Base-by-base conservation (phyloP, 2,329 filamentous ascomycete genomes). In the Hawksworthiomyces lignivorus region DNA sequence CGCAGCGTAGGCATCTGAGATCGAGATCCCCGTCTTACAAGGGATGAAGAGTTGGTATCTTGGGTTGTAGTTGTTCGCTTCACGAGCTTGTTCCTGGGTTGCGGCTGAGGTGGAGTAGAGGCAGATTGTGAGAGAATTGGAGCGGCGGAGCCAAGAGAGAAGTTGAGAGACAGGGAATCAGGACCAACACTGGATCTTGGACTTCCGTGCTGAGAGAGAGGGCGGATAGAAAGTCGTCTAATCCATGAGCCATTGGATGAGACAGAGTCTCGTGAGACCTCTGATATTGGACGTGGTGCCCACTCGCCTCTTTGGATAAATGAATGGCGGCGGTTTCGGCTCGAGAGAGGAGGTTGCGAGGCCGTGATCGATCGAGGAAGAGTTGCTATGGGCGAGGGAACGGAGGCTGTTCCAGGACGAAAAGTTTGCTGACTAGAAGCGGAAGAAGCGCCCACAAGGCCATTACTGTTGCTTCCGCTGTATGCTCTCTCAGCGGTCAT, bases 31-130 rank as follows among this genome's bases (percentile, higher is more conserved):
- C 67, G 69, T 44, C 68, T 65, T 22, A 63, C 56, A 24, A 64
- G 50, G 32, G 64, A 56, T 6, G 69, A 63, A 36, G 67, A 57
- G 47, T 66, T 39, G 10, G 21, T 56, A 39, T 63, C 63, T 49
- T 72, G 70, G 35, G 68, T 64, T 17, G 82, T 77, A 4, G 80
- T 72, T 28, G 76, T 71, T 46, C 84, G 77, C 62, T 90, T 90
- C 39, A 88, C 83, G 30, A 89, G 69, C 64, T 87, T 88, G 61
- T 89, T 89, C 15, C 79, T 81, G 8, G 76, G 67, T 47, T 69
- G 69, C 15, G 59, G 48, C 12, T 65, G 46, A 15, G 65, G 56
- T 32, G 55, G 56, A 26, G 31, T 27, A 7, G 29, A 19, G 8
- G 26, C 24, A 14, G 60, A 52, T 18, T 65, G 60, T 9, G 64